Percentiles rank a stretch among this genome's conserved stretches.
These are phyloP conservation scores for Aurifilum marmelostoma DNA, from an alignment of 2,329 filamentous ascomycete species.

Conservation along the genomic window DNA sequence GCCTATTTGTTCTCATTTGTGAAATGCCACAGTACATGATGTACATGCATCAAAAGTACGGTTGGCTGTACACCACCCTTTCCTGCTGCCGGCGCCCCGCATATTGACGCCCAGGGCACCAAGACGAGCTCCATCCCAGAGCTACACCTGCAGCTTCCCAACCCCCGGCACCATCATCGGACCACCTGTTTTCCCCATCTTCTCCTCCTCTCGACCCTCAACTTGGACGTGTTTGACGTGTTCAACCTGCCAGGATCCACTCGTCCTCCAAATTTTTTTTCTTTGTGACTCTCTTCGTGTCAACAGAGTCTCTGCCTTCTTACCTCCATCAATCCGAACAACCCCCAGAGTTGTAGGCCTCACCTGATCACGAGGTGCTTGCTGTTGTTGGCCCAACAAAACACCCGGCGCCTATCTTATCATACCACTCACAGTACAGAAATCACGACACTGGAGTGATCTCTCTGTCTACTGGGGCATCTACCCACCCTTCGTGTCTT, in stretches of 20 bases:
- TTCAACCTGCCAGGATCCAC: slow-evolving; percentile 3
- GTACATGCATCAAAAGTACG: neutral
- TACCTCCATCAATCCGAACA: neutral
- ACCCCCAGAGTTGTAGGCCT: neutral
- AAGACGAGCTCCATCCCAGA: slow-evolving; percentile 1
- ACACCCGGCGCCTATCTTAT: neutral
- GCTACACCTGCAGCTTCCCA: slow-evolving; percentile 12
- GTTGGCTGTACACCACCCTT: slow-evolving; percentile 2
- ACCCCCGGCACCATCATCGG: slow-evolving; percentile 1
- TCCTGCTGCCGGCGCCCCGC: neutral
- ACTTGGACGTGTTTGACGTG: slow-evolving; percentile 8
- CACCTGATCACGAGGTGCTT: slow-evolving; percentile 9
- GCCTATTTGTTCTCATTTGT: neutral
- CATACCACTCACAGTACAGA: neutral
- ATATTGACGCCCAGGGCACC: neutral
- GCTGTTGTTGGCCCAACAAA: neutral
- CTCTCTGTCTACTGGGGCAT: neutral
- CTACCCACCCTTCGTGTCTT: neutral
- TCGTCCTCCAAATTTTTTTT: neutral
- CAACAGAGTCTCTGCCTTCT: neutral
- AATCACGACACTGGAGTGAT: neutral
- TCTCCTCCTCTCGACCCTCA: neutral
- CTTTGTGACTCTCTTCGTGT: neutral
- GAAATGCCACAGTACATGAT: neutral
- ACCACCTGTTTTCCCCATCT: slow-evolving; percentile 2